Evolutionary conservation across 169 alveolate species (phyloP).

Genomic region (Plasmodium cynomolgi): DNA sequence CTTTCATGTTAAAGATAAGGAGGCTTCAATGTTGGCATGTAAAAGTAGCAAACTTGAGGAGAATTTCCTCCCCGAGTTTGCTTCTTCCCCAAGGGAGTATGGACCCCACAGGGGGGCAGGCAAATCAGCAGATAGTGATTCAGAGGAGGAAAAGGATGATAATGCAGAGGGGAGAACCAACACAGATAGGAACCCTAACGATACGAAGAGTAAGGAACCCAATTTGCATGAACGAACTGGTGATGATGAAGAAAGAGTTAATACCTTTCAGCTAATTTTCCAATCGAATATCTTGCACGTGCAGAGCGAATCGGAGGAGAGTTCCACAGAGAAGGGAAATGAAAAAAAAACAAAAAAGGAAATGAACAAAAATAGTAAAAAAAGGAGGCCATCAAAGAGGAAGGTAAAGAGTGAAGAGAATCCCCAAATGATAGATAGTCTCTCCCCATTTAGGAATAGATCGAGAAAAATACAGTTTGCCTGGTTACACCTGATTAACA

Average conservation of each 20-base stretch:
- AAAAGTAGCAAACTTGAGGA: neutral
- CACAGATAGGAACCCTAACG: no score
- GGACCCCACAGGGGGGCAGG: neutral
- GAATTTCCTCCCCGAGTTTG: neutral
- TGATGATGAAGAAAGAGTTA: neutral
- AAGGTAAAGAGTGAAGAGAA: neutral
- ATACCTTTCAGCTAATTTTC: neutral
- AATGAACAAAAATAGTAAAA: neutral
- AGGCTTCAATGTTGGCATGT: neutral
- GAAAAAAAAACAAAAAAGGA: neutral
- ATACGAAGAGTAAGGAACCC: neutral
- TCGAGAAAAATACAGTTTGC: constrained; percentile 19
- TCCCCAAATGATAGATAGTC: neutral
- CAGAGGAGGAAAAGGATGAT: neutral
- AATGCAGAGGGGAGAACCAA: neutral
- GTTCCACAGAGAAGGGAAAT: neutral
- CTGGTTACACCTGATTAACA: constrained; percentile 56
- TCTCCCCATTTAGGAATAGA: neutral
- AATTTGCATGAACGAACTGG: neutral
- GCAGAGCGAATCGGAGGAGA: constrained; percentile 14
- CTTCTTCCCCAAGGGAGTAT: neutral
- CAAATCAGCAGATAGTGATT: neutral
- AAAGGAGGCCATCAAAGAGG: neutral
- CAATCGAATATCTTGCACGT: neutral
- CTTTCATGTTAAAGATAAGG: constrained; percentile 26